Percentiles rank a stretch among this genome's conserved stretches.
Evolutionary conservation across 352 stramenopile species (phyloP).

Genomic region (Pythium guiyangense): DNA sequence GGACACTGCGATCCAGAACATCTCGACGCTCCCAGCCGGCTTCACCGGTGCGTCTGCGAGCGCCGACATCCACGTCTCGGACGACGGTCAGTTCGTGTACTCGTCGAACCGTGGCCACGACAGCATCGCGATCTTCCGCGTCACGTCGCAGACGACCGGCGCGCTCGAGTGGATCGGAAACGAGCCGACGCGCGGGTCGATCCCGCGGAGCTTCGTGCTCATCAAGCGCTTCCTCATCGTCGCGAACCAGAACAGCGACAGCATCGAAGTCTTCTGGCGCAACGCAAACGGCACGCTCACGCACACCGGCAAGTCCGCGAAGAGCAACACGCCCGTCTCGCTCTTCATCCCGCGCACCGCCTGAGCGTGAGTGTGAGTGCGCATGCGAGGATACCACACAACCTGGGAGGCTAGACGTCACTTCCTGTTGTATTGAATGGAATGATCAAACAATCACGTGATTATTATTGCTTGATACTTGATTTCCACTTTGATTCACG

Average conservation of each 20-base stretch:
- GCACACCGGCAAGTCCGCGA: constrained; percentile 4
- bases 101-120: constrained; percentile 62
- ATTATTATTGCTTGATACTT: no score
- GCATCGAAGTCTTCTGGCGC: constrained; percentile 16
- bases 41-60: constrained; percentile 24
- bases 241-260: constrained; percentile 21
- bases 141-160: constrained; percentile 16
- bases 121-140: constrained; percentile 54
- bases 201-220: constrained; percentile 16
- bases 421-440: no score
- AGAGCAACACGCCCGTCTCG: constrained; percentile 13
- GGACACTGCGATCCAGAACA: constrained; percentile 26
- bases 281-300: constrained; percentile 14
- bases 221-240: constrained; percentile 13
- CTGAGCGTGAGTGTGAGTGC: no score
- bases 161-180: constrained; percentile 6
- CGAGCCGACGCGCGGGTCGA: constrained; percentile 10
- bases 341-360: constrained; percentile 4
- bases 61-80: constrained; percentile 53
- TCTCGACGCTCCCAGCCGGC: constrained; percentile 45
- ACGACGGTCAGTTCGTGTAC: constrained; percentile 54
- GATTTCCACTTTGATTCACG: no score
- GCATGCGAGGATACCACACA: no score
- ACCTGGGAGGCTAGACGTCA: no score
- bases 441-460: no score